Evolutionary conservation across 2,329 filamentous ascomycete species (phyloP).

Genomic region (Colletotrichum eremochloae): DNA sequence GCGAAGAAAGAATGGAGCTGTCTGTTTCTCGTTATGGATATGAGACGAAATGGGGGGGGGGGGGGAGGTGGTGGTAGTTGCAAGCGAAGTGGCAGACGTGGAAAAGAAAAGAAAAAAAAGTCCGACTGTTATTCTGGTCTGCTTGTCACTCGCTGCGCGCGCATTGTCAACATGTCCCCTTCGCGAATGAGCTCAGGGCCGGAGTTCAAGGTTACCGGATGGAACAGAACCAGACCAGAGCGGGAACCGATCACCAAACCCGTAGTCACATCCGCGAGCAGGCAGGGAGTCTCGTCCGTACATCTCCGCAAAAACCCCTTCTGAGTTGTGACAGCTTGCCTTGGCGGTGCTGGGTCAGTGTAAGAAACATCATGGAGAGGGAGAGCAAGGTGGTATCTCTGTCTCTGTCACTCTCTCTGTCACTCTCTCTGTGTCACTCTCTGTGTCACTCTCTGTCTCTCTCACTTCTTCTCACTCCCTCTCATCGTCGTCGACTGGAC

Average conservation of each 20-base stretch:
- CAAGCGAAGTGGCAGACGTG: not conserved
- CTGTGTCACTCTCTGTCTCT: no score
- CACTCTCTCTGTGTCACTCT: no score
- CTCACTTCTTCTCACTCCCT: no score
- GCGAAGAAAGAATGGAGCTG: not conserved
- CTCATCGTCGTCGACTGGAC: not conserved
- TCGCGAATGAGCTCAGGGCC: not conserved
- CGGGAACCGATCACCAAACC: not conserved
- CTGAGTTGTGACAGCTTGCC: not conserved
- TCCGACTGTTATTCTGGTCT: not conserved
- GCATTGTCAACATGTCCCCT: constrained; percentile 13
- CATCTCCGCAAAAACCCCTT: not conserved
- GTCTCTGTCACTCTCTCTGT: not conserved
- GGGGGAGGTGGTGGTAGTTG: no score
- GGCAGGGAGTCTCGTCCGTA: not conserved
- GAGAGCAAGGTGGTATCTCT: not conserved
- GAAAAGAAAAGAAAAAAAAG: not conserved
- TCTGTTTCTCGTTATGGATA: not conserved
- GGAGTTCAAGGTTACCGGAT: not conserved
- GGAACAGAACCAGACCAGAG: not conserved
- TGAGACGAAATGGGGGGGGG: not conserved
- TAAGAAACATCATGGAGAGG: not conserved
- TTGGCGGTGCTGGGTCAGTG: not conserved
- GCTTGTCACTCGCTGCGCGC: not conserved
- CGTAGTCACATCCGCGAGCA: not conserved